Conservation (phyloP, 371 early-diverging fungal genomes). For the Cokeromyces recurvatus region DNA sequence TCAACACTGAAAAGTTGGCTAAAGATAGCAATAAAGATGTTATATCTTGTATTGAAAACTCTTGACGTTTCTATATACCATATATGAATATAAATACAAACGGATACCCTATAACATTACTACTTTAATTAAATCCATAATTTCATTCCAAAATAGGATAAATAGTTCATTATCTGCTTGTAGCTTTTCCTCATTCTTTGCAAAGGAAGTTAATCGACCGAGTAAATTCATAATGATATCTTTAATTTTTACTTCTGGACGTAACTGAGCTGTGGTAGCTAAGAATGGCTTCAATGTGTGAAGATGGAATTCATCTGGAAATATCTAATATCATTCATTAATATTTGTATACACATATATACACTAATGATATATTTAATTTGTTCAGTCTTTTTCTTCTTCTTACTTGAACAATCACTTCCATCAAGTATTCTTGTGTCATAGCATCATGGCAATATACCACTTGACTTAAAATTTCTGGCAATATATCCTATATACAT, state of each 20-base stretch:
- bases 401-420: conserved; percentile 91
- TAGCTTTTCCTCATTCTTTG: conserved; percentile 21
- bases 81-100: neutral
- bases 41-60: conserved; percentile 85
- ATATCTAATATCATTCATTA: too few species aligned
- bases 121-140: conserved; percentile 86
- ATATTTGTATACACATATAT: neutral
- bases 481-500: conserved; percentile 62
- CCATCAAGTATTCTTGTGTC: conserved; percentile 95
- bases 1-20: conserved; percentile 81
- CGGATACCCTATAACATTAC: too few species aligned
- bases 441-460: conserved; percentile 88
- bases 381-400: neutral
- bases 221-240: conserved; percentile 85
- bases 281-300: conserved; percentile 80
- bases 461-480: conserved; percentile 85
- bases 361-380: neutral
- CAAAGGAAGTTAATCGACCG: conserved; percentile 65
- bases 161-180: conserved; percentile 49
- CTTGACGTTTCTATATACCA: conserved; percentile 58
- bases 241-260: conserved; percentile 84
- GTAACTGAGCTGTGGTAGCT: conserved; percentile 78
- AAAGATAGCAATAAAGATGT: conserved; percentile 83
- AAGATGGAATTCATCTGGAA: conserved; percentile 91
- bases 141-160: conserved; percentile 93